Evolutionary conservation across 2,329 filamentous ascomycete species (phyloP).

Genomic region (Fonsecaea nubica): DNA sequence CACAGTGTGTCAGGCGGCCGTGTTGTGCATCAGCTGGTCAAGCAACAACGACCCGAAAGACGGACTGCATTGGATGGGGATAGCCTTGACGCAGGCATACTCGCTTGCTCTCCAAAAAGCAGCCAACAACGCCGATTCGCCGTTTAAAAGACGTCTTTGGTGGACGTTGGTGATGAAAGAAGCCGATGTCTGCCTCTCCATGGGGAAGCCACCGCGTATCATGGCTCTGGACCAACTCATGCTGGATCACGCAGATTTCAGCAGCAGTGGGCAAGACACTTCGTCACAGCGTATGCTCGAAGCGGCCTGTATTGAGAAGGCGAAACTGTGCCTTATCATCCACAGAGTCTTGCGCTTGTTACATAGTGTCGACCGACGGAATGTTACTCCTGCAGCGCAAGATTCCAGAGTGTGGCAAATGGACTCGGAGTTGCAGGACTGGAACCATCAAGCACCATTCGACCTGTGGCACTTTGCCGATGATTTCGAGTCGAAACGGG

Average conservation of each 20-base stretch:
- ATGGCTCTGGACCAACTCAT: slow-evolving; percentile 5
- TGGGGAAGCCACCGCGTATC: slow-evolving; percentile 14
- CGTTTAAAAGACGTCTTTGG: slow-evolving; percentile 14
- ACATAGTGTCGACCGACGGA: background rate
- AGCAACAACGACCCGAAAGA: slow-evolving; percentile 17
- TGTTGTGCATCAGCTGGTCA: slow-evolving; percentile 13
- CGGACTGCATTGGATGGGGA: slow-evolving; percentile 14
- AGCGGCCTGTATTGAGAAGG: slow-evolving; percentile 5
- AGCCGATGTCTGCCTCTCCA: slow-evolving; percentile 14
- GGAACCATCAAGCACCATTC: slow-evolving; percentile 9
- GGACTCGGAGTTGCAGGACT: slow-evolving; percentile 16
- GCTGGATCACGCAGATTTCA: slow-evolving; percentile 12
- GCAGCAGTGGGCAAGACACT: background rate
- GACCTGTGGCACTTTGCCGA: slow-evolving; percentile 19
- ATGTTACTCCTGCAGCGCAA: background rate
- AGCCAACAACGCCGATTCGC: background rate
- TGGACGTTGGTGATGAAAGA: slow-evolving; percentile 20
- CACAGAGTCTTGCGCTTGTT: slow-evolving; percentile 9
- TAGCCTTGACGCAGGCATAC: slow-evolving; percentile 11
- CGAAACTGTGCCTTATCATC: slow-evolving; percentile 11
- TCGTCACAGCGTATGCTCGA: slow-evolving; percentile 1
- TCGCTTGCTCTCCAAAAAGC: slow-evolving; percentile 10
- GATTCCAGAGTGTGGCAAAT: slow-evolving; percentile 15
- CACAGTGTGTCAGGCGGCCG: background rate
- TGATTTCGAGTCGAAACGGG: background rate